phyloP scores from a whole-genome alignment of 768 basidiomycete genomes.

The Pholiota conissans region DNA sequence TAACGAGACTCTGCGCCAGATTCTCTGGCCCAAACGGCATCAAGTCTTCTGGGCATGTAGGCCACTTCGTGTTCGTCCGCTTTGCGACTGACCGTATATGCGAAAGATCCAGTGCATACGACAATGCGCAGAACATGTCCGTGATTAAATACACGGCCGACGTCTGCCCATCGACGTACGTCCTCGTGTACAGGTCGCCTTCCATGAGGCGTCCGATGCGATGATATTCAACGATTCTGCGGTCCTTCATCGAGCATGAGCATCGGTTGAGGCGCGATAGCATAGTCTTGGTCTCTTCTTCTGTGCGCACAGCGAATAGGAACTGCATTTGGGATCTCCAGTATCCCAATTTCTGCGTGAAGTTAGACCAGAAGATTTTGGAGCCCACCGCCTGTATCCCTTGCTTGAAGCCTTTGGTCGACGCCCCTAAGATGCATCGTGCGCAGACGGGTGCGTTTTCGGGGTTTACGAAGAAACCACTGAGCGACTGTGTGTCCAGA shows the following conservation, averaged over 20 bases:
- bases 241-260: conserved; percentile 1
- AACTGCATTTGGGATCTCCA: not conserved
- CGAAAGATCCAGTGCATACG: not conserved
- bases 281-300: not conserved
- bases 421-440: not conserved
- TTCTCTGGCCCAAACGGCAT: conserved; percentile 6
- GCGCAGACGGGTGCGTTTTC: not conserved
- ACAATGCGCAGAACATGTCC: not conserved
- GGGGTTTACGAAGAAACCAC: not conserved
- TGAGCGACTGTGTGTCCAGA: too few relatives aligned
- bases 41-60: not conserved
- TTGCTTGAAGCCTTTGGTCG: not conserved
- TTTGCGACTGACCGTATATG: conserved; percentile 1
- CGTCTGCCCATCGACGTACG: not conserved
- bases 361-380: not conserved
- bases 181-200: not conserved
- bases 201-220: not conserved
- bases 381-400: not conserved
- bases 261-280: not conserved
- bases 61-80: too few relatives aligned
- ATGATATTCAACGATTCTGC: conserved; percentile 1
- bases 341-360: not conserved
- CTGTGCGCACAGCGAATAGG: not conserved
- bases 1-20: not conserved
- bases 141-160: not conserved